Evolutionary conservation across 805 yeast species (phyloP).

Genomic region (Ogataea sp.): DNA sequence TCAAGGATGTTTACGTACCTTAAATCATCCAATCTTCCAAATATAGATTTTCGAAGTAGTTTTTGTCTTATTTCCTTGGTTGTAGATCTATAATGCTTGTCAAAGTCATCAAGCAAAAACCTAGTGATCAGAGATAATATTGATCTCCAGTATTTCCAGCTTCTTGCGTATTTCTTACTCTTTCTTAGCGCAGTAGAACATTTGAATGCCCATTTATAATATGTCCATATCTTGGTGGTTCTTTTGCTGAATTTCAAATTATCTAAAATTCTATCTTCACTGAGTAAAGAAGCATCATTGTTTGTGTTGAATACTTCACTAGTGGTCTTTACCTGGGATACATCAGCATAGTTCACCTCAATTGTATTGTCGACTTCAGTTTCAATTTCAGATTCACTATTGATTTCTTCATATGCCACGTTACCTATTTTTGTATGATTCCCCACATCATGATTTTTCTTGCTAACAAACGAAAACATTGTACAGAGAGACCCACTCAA

Average conservation of each 20-base stretch:
- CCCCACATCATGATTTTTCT: too few relatives aligned
- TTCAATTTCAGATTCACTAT: background rate
- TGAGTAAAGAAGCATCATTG: too few relatives aligned
- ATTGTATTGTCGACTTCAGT: background rate
- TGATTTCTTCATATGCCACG: too few relatives aligned
- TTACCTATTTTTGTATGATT: too few relatives aligned
- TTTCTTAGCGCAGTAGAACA: slow-evolving; percentile 14
- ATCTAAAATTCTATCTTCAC: slow-evolving; percentile 11
- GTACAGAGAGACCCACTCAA: too few relatives aligned
- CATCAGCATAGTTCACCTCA: background rate
- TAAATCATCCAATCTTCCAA: background rate
- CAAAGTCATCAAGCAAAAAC: slow-evolving; percentile 5
- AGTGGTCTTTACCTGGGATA: slow-evolving; percentile 4
- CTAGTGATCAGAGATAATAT: slow-evolving; percentile 6
- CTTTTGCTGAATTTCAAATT: slow-evolving; percentile 19
- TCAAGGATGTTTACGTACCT: slow-evolving; percentile 3
- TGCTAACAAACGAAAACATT: too few relatives aligned
- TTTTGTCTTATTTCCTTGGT: background rate
- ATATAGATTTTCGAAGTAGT: background rate
- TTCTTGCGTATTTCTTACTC: slow-evolving; percentile 3
- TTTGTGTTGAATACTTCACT: slow-evolving; percentile 3
- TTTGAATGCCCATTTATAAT: slow-evolving; percentile 22
- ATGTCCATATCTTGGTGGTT: slow-evolving; percentile 17
- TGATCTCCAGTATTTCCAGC: slow-evolving; percentile 13
- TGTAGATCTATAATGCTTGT: too few relatives aligned